Evolutionary conservation across 805 yeast genomes (phyloP), one percentile per base, ranked within the genome.

Genomic region (Kluyveromyces lactis): DNA sequence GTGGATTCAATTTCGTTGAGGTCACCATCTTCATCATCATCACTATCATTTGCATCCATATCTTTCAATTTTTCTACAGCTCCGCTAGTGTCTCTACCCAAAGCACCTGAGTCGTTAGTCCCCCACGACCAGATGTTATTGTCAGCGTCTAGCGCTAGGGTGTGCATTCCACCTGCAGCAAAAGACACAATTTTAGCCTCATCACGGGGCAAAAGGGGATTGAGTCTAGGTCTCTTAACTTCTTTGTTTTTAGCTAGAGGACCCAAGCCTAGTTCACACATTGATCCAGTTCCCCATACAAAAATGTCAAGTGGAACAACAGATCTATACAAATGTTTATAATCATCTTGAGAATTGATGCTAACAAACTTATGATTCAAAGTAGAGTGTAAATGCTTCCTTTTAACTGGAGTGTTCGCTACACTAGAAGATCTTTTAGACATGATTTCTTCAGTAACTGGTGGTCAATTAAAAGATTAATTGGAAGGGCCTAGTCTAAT

Each of bases 111-210:
- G 54, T 92, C 99, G 51, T 92, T 92, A 33, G 85, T 83, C 42
- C 99, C 99, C 99, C 99, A 92, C 3, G 96, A 83, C 96, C 97
- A 92, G n/a, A 92, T 62, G 42, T 74, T 69, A 48, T 86, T 86
- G 13, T 76, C 66, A 29, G 74, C 60, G 56, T 87, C 97, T 38
- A 90, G 63, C 0, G 90, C 97, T 33, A 92, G 57, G 1, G 83
- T 76, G 56, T 92, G 99, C 82, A 92, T 90, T 38, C 98, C 99
- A 37, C 99, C 99, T 18, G 78, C 95, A 1, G 95, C 86, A 53
- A 92, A 69, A 46, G 86, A 90, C 19, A 87, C 92, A 40, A 92
- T 77, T 2, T 82, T 81, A 8, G 71, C 75, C 2, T 73, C 73
- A 21, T 81, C 83, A 17, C 64, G 63, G 2, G 76, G 68, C 45